These are phyloP conservation scores for Globomyces sp. DNA, from an alignment of 371 early-diverging fungal species.

Conservation along the genomic window DNA sequence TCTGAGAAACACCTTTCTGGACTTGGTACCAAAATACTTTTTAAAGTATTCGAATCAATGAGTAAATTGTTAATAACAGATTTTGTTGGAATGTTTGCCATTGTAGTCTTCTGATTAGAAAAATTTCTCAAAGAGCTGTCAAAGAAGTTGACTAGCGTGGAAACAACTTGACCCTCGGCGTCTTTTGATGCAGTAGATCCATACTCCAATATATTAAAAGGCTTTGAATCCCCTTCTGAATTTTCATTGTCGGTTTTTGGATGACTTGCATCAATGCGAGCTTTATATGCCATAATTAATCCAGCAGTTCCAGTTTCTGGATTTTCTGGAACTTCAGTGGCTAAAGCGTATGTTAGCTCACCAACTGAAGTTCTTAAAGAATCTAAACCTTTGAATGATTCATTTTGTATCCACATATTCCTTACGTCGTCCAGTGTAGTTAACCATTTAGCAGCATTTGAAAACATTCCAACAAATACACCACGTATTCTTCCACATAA, in stretches of 20 bases:
- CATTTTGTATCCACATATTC: constrained; percentile 52
- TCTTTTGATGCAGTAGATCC: constrained; percentile 26
- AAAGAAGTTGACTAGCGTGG: constrained; percentile 49
- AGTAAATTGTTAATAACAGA: constrained; percentile 46
- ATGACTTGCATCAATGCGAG: background rate
- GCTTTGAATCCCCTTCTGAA: background rate
- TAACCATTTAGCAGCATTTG: constrained; percentile 49
- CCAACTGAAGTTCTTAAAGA: constrained; percentile 37
- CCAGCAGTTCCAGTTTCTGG: constrained; percentile 36
- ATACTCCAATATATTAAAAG: constrained; percentile 30
- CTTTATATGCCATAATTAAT: constrained; percentile 17
- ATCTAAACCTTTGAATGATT: constrained; percentile 35
- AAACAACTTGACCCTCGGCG: constrained; percentile 35
- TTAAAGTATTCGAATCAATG: constrained; percentile 47
- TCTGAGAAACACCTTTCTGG: constrained; percentile 56
- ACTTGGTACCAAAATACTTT: constrained; percentile 50
- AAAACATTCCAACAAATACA: constrained; percentile 48
- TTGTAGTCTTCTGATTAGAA: constrained; percentile 39
- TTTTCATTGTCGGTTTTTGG: constrained; percentile 4
- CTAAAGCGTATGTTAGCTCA: constrained; percentile 35
- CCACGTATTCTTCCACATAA: constrained; percentile 55
- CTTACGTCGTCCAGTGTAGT: constrained; percentile 42
- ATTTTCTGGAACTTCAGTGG: constrained; percentile 13
- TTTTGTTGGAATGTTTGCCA: constrained; percentile 40
- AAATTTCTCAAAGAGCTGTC: constrained; percentile 43